Percentiles rank a stretch among this genome's conserved stretches.
Conservation (phyloP, 352 stramenopile species). For the Blastocystis sp. region DNA sequence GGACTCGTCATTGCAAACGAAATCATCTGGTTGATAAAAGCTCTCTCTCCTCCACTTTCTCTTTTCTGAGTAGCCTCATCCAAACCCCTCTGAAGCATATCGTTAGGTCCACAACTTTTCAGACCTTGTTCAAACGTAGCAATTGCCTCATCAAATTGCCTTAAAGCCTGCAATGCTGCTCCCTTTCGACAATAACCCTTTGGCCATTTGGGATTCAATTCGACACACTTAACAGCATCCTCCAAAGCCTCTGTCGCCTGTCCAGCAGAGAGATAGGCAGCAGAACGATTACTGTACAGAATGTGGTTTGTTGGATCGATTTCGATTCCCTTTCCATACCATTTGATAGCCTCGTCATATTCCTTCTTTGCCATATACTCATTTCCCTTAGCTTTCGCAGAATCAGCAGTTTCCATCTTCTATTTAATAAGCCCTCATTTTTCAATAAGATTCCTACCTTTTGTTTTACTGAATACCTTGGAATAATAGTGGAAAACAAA, state of each 20-base stretch:
- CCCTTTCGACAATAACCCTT: conserved; percentile 96
- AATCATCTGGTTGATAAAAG: not conserved
- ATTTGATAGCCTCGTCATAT: conserved; percentile 84
- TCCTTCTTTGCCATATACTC: conserved; percentile 83
- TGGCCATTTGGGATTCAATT: conserved; percentile 83
- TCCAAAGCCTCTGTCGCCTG: conserved; percentile 84
- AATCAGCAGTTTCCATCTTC: conserved; percentile 48
- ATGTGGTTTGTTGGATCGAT: conserved; percentile 87
- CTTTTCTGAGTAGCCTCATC: conserved; percentile 79
- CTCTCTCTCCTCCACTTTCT: conserved; percentile 69
- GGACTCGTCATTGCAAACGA: not conserved
- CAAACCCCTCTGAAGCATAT: conserved; percentile 81
- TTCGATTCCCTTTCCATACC: conserved; percentile 82
- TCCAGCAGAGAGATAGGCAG: conserved; percentile 87
- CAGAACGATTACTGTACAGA: conserved; percentile 94
- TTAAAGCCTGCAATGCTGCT: conserved; percentile 86
- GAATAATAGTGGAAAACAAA: not conserved
- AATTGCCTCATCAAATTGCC: conserved; percentile 76
- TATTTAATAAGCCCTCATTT: not conserved
- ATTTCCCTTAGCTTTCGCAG: conserved; percentile 87
- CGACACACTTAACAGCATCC: conserved; percentile 89
- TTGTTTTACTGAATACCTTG: not conserved
- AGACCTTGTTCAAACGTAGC: conserved; percentile 75
- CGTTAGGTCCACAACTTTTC: conserved; percentile 69
- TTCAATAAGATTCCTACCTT: not conserved